phyloP scores from a whole-genome alignment of 2,329 filamentous ascomycete genomes.

The Keithomyces neogunnii region DNA sequence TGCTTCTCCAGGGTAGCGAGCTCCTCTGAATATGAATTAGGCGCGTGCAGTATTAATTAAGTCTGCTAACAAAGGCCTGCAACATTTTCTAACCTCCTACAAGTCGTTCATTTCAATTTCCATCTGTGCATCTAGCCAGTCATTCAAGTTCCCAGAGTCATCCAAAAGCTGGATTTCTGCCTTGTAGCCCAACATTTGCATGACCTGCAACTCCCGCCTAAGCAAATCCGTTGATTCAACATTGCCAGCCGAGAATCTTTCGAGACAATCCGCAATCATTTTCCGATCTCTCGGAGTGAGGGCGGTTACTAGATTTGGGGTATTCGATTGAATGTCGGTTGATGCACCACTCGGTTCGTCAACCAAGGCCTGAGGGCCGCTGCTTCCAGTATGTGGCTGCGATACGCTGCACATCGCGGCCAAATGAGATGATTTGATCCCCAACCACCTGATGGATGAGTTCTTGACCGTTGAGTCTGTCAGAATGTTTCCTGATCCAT shows the following conservation, averaged over 20 bases:
- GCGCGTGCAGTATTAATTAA: background rate
- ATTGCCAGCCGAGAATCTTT: constrained; percentile 22
- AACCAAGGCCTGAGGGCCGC: background rate
- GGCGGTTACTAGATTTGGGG: constrained; percentile 20
- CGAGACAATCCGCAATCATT: constrained; percentile 46
- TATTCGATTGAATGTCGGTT: constrained; percentile 16
- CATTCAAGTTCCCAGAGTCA: constrained; percentile 37
- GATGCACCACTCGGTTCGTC: background rate
- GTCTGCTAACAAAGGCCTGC: background rate
- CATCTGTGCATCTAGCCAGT: constrained; percentile 41
- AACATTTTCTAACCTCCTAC: background rate
- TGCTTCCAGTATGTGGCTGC: background rate
- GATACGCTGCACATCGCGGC: constrained; percentile 9
- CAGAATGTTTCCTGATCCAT: constrained; percentile 53
- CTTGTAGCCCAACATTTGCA: constrained; percentile 68
- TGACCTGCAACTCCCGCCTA: constrained; percentile 54
- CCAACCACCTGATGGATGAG: constrained; percentile 54
- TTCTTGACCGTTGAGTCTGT: constrained; percentile 49
- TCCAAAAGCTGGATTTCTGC: constrained; percentile 70
- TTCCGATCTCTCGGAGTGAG: constrained; percentile 50
- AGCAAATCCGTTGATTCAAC: constrained; percentile 16
- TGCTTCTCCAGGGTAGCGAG: background rate
- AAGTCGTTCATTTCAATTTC: background rate
- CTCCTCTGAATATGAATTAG: too few species aligned
- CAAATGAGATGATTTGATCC: constrained; percentile 41